These are phyloP conservation scores for Trypanosoma congolense DNA, from an alignment of 208 protist genomes.

Conservation along the genomic window DNA sequence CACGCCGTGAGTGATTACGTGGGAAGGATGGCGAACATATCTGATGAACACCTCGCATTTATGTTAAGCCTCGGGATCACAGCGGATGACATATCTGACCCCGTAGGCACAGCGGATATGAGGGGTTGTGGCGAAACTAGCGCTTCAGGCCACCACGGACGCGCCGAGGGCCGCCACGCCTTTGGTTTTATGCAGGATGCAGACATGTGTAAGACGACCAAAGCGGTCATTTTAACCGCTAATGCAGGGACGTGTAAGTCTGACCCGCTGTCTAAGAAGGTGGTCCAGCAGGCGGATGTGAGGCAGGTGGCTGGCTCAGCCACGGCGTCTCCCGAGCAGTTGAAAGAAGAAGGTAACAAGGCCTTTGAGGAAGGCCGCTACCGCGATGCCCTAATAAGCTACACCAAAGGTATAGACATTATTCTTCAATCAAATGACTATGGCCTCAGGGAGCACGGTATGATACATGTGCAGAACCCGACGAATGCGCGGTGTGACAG, in stretches of 20 bases:
- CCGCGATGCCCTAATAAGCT: conserved; percentile 66
- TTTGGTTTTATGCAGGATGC: background rate
- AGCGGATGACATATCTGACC: conserved; percentile 41
- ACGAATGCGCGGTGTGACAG: background rate
- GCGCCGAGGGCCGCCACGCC: background rate
- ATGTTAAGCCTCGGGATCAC: conserved; percentile 75
- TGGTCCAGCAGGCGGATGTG: background rate
- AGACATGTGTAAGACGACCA: conserved; percentile 9
- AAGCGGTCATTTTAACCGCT: conserved; percentile 4
- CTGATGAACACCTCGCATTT: conserved; percentile 59
- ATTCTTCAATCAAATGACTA: conserved; percentile 28
- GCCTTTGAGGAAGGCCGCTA: conserved; percentile 83
- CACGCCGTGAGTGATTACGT: too few relatives aligned
- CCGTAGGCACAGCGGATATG: background rate
- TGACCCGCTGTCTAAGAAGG: background rate
- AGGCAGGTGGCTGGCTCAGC: background rate
- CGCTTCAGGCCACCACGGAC: conserved; percentile 1
- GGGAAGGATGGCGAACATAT: conserved; percentile 14
- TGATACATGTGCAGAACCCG: conserved; percentile 1
- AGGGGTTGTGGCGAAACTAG: background rate
- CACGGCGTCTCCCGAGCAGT: conserved; percentile 32
- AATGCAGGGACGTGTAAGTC: background rate
- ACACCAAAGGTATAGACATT: conserved; percentile 78
- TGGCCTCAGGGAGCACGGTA: conserved; percentile 6
- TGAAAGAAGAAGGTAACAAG: conserved; percentile 88